Percentiles rank a stretch among this genome's conserved stretches.
These are phyloP conservation scores for Cryphonectria radicalis DNA, from an alignment of 2,329 filamentous ascomycete genomes.

Conservation along the genomic window DNA sequence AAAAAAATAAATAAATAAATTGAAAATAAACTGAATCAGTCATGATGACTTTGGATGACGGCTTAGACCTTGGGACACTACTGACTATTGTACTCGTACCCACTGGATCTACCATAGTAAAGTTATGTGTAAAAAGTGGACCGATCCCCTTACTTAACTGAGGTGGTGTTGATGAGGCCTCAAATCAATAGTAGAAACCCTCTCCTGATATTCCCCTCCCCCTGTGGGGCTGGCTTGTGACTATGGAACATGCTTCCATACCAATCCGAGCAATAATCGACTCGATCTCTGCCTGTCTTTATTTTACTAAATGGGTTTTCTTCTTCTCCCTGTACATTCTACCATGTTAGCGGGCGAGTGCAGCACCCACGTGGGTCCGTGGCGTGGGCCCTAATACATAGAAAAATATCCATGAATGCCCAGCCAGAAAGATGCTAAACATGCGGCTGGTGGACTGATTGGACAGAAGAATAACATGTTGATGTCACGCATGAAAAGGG, in stretches of 20 bases:
- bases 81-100: neutral
- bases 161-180: neutral
- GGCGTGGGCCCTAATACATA: neutral
- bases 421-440: neutral
- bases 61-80: neutral
- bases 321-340: neutral
- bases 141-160: neutral
- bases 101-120: neutral
- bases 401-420: neutral
- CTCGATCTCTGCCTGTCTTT: neutral
- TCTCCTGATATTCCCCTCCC: neutral
- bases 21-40: neutral
- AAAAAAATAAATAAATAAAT: neutral
- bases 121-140: neutral
- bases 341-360: neutral
- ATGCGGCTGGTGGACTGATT: neutral
- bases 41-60: neutral
- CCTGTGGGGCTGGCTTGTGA: neutral
- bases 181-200: neutral
- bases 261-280: neutral
- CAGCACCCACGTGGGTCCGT: neutral
- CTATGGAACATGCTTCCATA: neutral
- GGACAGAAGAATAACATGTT: neutral
- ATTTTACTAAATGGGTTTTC: neutral
- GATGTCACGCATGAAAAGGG: conserved; percentile 1